Base-by-base conservation (phyloP, 306 rosid species). In the Geum urbanum region DNA sequence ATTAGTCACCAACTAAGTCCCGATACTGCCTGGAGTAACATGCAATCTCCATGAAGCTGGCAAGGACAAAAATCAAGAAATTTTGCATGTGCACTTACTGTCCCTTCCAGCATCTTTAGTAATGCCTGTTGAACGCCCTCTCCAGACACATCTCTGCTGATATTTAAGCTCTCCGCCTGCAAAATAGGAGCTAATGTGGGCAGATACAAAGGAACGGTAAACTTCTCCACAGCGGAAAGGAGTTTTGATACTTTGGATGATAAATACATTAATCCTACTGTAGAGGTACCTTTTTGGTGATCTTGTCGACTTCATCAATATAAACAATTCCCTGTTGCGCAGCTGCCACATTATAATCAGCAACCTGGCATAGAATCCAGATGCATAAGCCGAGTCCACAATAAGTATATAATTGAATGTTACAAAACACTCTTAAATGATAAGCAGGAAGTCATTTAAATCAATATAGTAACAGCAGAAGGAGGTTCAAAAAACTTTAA, bases 81-180 rank as follows among this genome's bases (percentile, higher is more conserved):
- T 27, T 35, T 19, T 7, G 71, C 41, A 81, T 16, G 67, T 54
- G 48, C 72, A 87, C 97, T 82, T 84, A 95, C 99, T 27, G 95
- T 95, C 75, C 99, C 99, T 86, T 95, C 99, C 49, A 95, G 95
- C 97, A 95, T 91, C 88, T 95, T 95, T 62, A 95, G 84, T 39
- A 95, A 82, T 71, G 97, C 99, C 79, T 91, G 97, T 74, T 91
- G 99, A 78, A 95, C 99, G 68, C 99, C 99, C 79, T 95, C 99
- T 11, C 99, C 99, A 1, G 97, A 95, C 62, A 95, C 99, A 82
- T 95, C 99, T 76, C 99, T 86, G 80, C 99, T 95, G 72, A 95
- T 89, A 67, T 91, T 91, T 63, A 91, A 91, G 84, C 99, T 95
- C 81, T 95, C 97, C 9, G 99, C 92, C 99, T 95, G 87, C 37